These are phyloP conservation scores for Talaromyces sp. DNA, from an alignment of 2,329 filamentous ascomycete genomes.

Conservation along the genomic window DNA sequence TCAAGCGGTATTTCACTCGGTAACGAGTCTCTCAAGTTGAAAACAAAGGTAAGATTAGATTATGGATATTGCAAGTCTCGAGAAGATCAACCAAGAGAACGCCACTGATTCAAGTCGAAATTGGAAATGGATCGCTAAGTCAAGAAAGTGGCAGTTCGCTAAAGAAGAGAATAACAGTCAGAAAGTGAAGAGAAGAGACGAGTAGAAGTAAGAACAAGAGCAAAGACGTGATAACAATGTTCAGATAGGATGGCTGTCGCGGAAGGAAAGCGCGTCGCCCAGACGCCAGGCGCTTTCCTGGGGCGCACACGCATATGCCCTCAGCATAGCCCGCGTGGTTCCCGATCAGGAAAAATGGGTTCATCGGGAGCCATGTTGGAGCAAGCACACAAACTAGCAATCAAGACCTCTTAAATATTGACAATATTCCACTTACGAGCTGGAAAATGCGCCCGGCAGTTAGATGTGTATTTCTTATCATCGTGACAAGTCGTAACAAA, in stretches of 20 bases:
- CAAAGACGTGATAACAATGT: background rate
- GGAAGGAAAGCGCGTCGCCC: background rate
- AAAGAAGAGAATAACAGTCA: background rate
- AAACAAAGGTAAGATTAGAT: background rate
- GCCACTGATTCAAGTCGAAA: background rate
- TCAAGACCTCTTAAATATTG: too few relatives aligned
- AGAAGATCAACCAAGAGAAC: background rate
- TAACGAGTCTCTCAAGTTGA: background rate
- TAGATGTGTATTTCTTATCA: too few relatives aligned
- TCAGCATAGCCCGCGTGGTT: background rate
- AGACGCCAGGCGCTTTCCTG: background rate
- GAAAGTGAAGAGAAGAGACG: background rate
- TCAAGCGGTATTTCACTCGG: background rate
- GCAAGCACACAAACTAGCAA: too few relatives aligned
- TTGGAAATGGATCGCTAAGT: background rate
- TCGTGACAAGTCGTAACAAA: too few relatives aligned
- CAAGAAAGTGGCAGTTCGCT: background rate
- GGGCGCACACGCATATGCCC: slow-evolving; percentile 1
- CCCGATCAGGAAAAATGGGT: background rate
- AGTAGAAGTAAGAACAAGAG: too few relatives aligned
- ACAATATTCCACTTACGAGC: too few relatives aligned
- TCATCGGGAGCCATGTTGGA: background rate
- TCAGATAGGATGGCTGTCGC: background rate
- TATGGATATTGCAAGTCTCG: background rate
- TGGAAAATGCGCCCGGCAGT: too few relatives aligned